Percentiles rank a stretch among this genome's conserved stretches.
Evolutionary conservation across 495 filamentous ascomycete species (phyloP).

Genomic region (Penicillium coprophilum): DNA sequence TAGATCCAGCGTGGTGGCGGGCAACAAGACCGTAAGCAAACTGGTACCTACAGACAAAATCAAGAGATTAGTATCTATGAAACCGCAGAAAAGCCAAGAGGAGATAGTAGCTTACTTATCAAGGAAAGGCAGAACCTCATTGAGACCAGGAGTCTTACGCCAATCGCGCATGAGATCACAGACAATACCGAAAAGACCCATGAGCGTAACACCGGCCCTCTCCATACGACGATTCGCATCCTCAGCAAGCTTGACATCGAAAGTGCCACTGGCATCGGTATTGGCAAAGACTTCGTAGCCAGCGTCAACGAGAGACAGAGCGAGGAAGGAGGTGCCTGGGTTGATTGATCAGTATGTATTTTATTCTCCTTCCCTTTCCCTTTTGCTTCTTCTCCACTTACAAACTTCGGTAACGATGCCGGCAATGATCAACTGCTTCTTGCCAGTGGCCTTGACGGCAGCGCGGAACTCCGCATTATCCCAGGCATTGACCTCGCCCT

Average conservation of each 20-base stretch:
- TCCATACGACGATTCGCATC: slow-evolving; percentile 67
- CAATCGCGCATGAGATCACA: slow-evolving; percentile 79
- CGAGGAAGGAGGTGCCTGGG: slow-evolving; percentile 65
- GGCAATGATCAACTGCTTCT: slow-evolving; percentile 69
- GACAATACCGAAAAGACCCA: slow-evolving; percentile 65
- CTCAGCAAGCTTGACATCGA: slow-evolving; percentile 54
- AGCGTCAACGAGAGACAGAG: slow-evolving; percentile 66
- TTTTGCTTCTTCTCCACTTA: slow-evolving; percentile 29
- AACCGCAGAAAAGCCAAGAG: not conserved
- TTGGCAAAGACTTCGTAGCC: slow-evolving; percentile 80
- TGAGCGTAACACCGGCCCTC: slow-evolving; percentile 62
- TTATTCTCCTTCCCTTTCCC: not conserved
- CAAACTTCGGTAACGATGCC: slow-evolving; percentile 79
- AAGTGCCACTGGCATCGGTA: slow-evolving; percentile 68
- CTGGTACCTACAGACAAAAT: slow-evolving; percentile 28
- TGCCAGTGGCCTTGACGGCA: slow-evolving; percentile 63
- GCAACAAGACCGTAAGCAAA: slow-evolving; percentile 51
- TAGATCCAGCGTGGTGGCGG: slow-evolving; percentile 47
- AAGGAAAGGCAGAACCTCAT: slow-evolving; percentile 62
- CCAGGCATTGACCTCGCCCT: slow-evolving; percentile 80
- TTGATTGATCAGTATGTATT: not conserved
- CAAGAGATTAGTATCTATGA: not conserved
- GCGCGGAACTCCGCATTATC: slow-evolving; percentile 70
- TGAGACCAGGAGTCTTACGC: slow-evolving; percentile 64
- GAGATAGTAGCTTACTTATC: slow-evolving; percentile 49